These are phyloP conservation scores for Penstemon davidsonii DNA, from an alignment of 257 asterid genomes.

Conservation along the genomic window DNA sequence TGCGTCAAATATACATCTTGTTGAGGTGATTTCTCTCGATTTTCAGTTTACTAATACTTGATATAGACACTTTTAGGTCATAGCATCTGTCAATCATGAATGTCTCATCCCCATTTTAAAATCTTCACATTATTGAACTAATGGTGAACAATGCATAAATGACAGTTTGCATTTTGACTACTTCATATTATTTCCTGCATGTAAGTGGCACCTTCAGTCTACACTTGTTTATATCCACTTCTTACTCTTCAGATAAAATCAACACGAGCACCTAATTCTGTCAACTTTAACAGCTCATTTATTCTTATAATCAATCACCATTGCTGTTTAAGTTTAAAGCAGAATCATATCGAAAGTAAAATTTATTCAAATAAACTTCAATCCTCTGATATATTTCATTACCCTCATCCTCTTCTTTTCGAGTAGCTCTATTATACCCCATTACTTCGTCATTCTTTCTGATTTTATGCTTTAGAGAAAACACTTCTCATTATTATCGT, in stretches of 20 bases:
- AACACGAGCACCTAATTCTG: neutral
- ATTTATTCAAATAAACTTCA: neutral
- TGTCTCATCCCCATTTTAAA: neutral
- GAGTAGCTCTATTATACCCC: too few species aligned
- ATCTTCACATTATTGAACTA: neutral
- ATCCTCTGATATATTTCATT: too few species aligned
- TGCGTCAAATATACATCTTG: slow-evolving; percentile 80
- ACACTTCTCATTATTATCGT: neutral
- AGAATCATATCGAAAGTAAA: neutral
- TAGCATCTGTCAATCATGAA: neutral
- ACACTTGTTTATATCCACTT: neutral
- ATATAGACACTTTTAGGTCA: neutral
- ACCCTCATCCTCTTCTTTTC: too few species aligned
- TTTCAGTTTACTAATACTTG: slow-evolving; percentile 9
- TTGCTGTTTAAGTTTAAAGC: neutral
- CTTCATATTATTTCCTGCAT: neutral
- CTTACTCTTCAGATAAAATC: neutral
- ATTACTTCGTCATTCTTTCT: neutral
- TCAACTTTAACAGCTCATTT: neutral
- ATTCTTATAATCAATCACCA: neutral
- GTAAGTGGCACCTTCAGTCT: neutral
- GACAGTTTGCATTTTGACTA: slow-evolving; percentile 8
- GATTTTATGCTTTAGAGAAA: neutral
- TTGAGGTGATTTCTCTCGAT: slow-evolving; percentile 57
- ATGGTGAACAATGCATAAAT: neutral